Conservation (phyloP, 192 early-diverging fungal genomes). For the Gigaspora rosea region DNA sequence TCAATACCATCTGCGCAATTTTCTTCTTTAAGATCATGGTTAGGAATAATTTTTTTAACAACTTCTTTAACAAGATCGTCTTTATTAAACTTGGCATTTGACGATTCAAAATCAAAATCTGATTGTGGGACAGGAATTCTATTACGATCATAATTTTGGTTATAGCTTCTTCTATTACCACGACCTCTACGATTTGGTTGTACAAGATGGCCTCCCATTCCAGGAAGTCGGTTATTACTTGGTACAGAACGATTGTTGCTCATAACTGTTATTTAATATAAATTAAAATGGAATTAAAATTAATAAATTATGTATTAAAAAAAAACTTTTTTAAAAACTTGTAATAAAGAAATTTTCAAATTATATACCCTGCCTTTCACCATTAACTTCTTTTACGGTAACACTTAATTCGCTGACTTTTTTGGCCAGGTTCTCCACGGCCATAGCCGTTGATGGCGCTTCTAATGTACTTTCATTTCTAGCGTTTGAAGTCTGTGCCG, state of each 20-base stretch:
- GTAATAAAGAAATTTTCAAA: not conserved
- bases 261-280: not conserved
- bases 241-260: conserved; percentile 36
- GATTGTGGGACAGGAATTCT: conserved; percentile 56
- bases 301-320: not conserved
- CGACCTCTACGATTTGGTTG: conserved; percentile 48
- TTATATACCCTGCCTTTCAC: not conserved
- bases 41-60: conserved; percentile 48
- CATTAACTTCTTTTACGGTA: conserved; percentile 30
- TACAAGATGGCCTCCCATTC: conserved; percentile 52
- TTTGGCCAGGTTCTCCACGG: conserved; percentile 57
- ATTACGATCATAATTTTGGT: conserved; percentile 42
- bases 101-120: conserved; percentile 94
- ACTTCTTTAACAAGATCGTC: conserved; percentile 79
- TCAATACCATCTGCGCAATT: conserved; percentile 39
- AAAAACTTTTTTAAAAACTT: not conserved
- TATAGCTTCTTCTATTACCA: conserved; percentile 44
- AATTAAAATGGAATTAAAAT: not conserved
- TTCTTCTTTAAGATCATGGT: conserved; percentile 41
- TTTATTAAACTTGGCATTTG: conserved; percentile 96
- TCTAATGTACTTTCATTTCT: conserved; percentile 44
- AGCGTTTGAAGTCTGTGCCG: conserved; percentile 20
- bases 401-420: conserved; percentile 56
- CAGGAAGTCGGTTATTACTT: conserved; percentile 49
- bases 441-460: conserved; percentile 44